A percentile compares a stretch with the other conserved stretches of the same genome.
These are phyloP conservation scores for Aspergillus pseudonomiae DNA, from an alignment of 2,329 filamentous ascomycete genomes.

Conservation along the genomic window DNA sequence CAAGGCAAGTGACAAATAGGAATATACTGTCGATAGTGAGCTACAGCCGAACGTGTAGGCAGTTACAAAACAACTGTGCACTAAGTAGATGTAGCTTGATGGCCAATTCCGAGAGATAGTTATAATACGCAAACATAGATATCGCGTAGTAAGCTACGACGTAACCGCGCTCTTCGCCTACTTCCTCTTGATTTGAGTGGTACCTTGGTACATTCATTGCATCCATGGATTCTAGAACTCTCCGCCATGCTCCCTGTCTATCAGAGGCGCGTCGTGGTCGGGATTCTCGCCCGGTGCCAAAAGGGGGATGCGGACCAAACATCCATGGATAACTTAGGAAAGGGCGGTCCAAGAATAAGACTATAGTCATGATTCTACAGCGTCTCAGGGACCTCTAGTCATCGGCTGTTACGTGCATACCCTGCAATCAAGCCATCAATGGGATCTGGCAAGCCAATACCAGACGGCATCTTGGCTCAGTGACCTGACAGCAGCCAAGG, in stretches of 20 bases:
- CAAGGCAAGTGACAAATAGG: not conserved
- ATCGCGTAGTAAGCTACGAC: not conserved
- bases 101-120: too few relatives aligned
- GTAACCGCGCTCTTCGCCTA: not conserved
- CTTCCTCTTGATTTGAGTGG: too few relatives aligned
- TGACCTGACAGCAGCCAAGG: not conserved
- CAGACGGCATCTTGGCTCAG: not conserved
- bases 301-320: not conserved
- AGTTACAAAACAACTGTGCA: not conserved
- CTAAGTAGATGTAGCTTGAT: too few relatives aligned
- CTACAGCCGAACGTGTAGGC: not conserved
- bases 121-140: too few relatives aligned
- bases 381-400: not conserved
- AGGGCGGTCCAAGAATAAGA: too few relatives aligned
- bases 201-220: not conserved
- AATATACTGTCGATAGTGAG: not conserved
- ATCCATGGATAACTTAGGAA: too few relatives aligned
- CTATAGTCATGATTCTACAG: not conserved
- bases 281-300: not conserved
- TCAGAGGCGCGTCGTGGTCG: not conserved
- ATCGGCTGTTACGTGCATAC: not conserved
- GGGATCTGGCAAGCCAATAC: not conserved
- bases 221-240: not conserved
- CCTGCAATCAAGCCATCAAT: not conserved
- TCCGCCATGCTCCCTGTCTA: not conserved